Evolutionary conservation across 306 rosid species (phyloP).

Genomic region (Urtica urens): DNA sequence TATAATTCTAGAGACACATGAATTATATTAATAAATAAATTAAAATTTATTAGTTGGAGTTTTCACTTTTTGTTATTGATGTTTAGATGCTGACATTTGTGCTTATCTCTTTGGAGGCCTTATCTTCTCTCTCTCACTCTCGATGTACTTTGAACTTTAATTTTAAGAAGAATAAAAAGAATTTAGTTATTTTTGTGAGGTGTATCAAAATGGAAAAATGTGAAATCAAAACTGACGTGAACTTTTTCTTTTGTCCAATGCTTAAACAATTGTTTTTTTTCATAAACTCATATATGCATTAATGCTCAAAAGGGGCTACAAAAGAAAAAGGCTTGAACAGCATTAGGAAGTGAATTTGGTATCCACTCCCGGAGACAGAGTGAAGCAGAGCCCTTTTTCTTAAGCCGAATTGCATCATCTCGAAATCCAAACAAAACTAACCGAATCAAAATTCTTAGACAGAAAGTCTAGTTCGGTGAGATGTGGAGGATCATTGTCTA

Average conservation of each 20-base stretch:
- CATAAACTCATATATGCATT: no score
- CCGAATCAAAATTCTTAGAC: no score
- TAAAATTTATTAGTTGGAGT: background rate
- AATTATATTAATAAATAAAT: background rate
- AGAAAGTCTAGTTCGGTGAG: no score
- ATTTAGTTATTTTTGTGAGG: background rate
- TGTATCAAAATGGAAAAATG: conserved; percentile 7
- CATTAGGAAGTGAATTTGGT: no score
- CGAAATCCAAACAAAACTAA: no score
- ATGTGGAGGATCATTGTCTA: no score
- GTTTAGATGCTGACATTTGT: conserved; percentile 37
- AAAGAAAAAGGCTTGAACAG: no score
- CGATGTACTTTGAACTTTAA: conserved; percentile 16
- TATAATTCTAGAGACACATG: background rate
- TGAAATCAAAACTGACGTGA: conserved; percentile 7
- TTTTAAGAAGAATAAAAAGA: background rate
- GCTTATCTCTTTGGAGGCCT: conserved; percentile 38
- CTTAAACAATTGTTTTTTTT: no score
- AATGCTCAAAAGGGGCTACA: no score
- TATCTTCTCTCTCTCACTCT: conserved; percentile 22
- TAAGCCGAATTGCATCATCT: no score
- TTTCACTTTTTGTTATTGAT: background rate
- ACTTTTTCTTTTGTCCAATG: conserved; percentile 13
- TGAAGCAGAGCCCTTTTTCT: no score
- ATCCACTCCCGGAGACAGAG: no score